Evolutionary conservation across 2,329 filamentous ascomycete genomes (phyloP), one percentile per base, ranked within the genome.

Genomic region (Fusarium paranaense): DNA sequence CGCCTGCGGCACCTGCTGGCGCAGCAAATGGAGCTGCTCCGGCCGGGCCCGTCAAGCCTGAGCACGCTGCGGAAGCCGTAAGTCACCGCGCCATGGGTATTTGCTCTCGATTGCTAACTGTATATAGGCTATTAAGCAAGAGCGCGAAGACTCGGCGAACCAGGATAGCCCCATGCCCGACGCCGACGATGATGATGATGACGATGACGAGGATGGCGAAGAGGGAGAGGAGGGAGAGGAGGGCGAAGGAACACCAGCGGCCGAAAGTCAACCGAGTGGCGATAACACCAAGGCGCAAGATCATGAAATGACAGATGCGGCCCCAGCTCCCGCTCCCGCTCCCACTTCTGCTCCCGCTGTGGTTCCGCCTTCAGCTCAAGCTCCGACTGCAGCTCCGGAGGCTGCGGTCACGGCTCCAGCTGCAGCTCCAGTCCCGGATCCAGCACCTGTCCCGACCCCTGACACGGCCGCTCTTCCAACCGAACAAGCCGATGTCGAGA

Each of bases 131-230:
- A 78, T 82, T 63, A 87, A 85, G 75, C 82, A 81, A 80, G 83
- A 85, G 86, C 70, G 85, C 40, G 85, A 85, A 16, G 85, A 85
- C 30, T 81, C 80, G 16, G 81, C 82, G n/a, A 85, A 85, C 56
- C 84, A 85, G 16, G 88, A 89, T 69, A 86, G 84, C 73, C 87
- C 89, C 68, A 88, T 89, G 84, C 86, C 83, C 1, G 90, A 91
- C 47, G 85, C 83, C 27, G 84, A 86, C 33, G 83, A 87, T 20
- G 85, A 83, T n/a, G 81, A 82, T 4, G 87, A 85, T 20, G 86
- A 87, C 2, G 87, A 85, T 3, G 86, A 83, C 5, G 86, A 85
- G 5, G 87, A 83, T 4, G 86, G 86, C 2, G 87, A 85, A 6
- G 86, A 83, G 4, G 86, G 84, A 5, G 86, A 85, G 4, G 87